Base-by-base conservation (phyloP, 176 grass and related monocot species). In the Pharus latifolius region DNA sequence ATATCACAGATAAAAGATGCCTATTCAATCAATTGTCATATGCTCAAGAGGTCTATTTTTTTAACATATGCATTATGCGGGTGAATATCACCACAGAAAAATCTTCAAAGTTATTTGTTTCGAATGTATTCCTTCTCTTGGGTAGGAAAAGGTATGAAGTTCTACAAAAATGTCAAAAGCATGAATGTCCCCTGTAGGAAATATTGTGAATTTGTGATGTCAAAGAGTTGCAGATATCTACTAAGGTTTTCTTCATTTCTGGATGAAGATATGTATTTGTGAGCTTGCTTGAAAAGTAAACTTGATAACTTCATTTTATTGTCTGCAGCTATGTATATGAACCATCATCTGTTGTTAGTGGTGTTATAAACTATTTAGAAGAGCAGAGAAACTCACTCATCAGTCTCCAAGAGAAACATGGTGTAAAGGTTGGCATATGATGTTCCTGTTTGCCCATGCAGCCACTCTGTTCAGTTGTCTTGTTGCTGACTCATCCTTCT, bases 271-370 rank as follows among this genome's bases (percentile, higher is more conserved):
- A 34, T 15, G 16, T 45, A 43, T 44, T 8, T 72, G 19, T 83
- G 26, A 50, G 59, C 10, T 16, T 50, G 64, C 29, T 6, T 64
- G 14, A 4, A 47, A 14, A 57, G 47, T 43, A 60, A 33, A 68
- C 30, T 19, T 67, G 17, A 24, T 83, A 24, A 74, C 12, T 69
- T 59, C 31, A 0, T 70, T 63, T 75, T 22, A 41, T 7, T 33
- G 3, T 75, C 75, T 79, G 72, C 82, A 94, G 90, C 77, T 99
- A 79, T 94, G 86, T 94, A 57, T 99, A 99, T 52, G 95, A 99
- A 75, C 81, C 95, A 24, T 88, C 90, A n/a, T 83, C 84, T 59
- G 83, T 85, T 67, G 95, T 99, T 55, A 67, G 61, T 78, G 78
- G 86, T 72, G 95, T 99, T 70, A 78, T 99, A 77, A 84, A 87